Percentiles rank a stretch among this genome's conserved stretches.
These are phyloP conservation scores for Monosporascus sp. DNA, from an alignment of 2,329 filamentous ascomycete species.

Conservation along the genomic window DNA sequence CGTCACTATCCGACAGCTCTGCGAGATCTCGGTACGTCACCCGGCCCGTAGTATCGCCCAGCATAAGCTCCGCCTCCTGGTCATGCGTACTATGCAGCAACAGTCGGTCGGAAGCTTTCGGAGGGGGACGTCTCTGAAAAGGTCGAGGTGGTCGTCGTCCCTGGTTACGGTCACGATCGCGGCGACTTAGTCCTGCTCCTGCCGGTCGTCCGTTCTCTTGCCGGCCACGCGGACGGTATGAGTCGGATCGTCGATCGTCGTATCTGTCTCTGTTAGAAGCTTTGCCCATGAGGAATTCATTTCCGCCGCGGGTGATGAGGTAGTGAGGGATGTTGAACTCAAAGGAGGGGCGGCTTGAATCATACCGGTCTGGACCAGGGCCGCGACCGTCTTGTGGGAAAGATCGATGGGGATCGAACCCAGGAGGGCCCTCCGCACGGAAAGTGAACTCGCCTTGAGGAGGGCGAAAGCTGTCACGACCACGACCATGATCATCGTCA, in stretches of 20 bases:
- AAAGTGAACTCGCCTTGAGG: constrained; percentile 52
- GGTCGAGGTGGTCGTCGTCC: constrained; percentile 1
- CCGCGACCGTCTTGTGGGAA: constrained; percentile 8
- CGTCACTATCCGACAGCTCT: constrained; percentile 58
- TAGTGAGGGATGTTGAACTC: not conserved
- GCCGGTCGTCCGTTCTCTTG: constrained; percentile 8
- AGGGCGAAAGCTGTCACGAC: constrained; percentile 25
- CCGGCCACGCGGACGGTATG: constrained; percentile 6
- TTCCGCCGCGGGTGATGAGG: not conserved
- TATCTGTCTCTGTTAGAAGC: constrained; percentile 9
- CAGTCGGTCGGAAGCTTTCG: constrained; percentile 29
- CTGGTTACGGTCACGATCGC: constrained; percentile 7
- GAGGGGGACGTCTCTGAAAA: constrained; percentile 1
- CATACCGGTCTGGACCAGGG: constrained; percentile 6
- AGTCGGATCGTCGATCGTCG: constrained; percentile 4
- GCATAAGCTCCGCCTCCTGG: constrained; percentile 38
- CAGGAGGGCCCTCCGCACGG: constrained; percentile 45
- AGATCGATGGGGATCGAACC: constrained; percentile 36
- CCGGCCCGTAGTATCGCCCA: constrained; percentile 39
- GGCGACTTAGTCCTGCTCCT: not conserved
- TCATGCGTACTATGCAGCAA: constrained; percentile 41
- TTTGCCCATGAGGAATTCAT: not conserved
- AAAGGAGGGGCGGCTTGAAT: constrained; percentile 3
- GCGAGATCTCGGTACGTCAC: constrained; percentile 51
- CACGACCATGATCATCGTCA: constrained; percentile 6